Percentiles rank a stretch among this genome's conserved stretches.
Evolutionary conservation across 768 basidiomycete species (phyloP).

Genomic region (Mycena haematopus): DNA sequence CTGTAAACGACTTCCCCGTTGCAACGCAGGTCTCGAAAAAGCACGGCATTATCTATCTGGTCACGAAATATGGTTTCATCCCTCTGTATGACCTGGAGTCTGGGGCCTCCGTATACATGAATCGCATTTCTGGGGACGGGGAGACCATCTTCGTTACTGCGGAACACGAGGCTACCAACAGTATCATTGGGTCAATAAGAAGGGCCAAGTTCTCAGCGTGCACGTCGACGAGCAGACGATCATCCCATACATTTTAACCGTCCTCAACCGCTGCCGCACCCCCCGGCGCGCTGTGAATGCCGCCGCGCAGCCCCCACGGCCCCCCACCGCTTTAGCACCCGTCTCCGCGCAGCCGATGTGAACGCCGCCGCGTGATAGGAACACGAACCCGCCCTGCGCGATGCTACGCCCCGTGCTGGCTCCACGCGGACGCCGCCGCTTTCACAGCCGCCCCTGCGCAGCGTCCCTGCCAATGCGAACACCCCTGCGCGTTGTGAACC

Average conservation of each 20-base stretch:
- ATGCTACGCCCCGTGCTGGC: no score
- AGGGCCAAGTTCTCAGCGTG: slow-evolving; percentile 97
- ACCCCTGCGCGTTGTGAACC: no score
- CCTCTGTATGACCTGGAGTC: slow-evolving; percentile 98
- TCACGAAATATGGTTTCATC: slow-evolving; percentile 99
- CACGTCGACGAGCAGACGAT: slow-evolving; percentile 96
- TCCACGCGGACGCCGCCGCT: no score
- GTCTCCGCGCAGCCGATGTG: no score
- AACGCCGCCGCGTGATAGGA: no score
- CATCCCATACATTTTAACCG: slow-evolving; percentile 92
- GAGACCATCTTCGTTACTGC: slow-evolving; percentile 99
- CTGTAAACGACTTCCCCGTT: slow-evolving; percentile 97
- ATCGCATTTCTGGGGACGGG: slow-evolving; percentile 98
- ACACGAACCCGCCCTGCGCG: no score
- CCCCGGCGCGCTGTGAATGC: no score
- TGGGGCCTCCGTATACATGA: slow-evolving; percentile 99
- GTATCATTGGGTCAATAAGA: slow-evolving; percentile 99
- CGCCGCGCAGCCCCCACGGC: no score
- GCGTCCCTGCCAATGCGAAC: no score
- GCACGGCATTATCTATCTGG: slow-evolving; percentile 95
- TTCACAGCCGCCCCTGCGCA: no score
- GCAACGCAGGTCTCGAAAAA: slow-evolving; percentile 99
- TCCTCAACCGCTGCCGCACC: no score
- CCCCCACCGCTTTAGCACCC: no score
- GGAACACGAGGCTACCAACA: slow-evolving; percentile 91